Base-by-base conservation (phyloP, 1,284 basidiomycete genomes). In the Coniophora puteana region DNA sequence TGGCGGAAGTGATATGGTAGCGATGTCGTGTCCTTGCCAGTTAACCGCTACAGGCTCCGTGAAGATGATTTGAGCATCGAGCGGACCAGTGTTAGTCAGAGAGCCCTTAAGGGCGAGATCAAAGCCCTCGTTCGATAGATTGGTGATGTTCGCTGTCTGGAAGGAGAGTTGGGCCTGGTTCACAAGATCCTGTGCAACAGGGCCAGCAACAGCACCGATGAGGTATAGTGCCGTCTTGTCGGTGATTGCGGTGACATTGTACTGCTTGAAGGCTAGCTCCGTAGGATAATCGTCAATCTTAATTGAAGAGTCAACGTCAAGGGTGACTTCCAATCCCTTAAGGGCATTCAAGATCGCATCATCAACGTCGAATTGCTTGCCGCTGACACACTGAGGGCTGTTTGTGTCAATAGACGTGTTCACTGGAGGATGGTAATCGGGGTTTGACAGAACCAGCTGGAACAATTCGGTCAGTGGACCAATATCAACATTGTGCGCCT, bases 21-120 rank as follows among this genome's bases (percentile, higher is more conserved):
- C 87, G 45, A 89, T 89, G 48, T 78, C 54, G n/a, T 72, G 62
- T 4, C 79, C 83, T 51, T 84, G 61, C 80, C 81, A 89, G 8
- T 62, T 72, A 18, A 89, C 77, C 62, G 43, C 66, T 30, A 83
- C 62, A 6, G 80, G 80, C 32, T 82, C 75, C 8, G 66, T 62
- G 51, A 84, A 84, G 8, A 72, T 70, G 40, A 84, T 83, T 36
- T 71, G 51, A 5, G 78, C 80, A 59, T 86, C 83, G 28, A 86
- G 66, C 24, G 83, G 81, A 0, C 83, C 83, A 5, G 74, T 60
- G 38, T 76, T 74, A 1, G 75, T 80, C 44, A 85, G 55, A 8
- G 79, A 76, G 14, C 82, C 82, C 22, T 63, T 62, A 7, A 85
- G 59, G 33, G 76, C 54, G 44, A 86, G 53, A 61, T 80, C 66